These are phyloP conservation scores for Clonostachys chloroleuca DNA, from an alignment of 2,329 filamentous ascomycete genomes.

Conservation along the genomic window DNA sequence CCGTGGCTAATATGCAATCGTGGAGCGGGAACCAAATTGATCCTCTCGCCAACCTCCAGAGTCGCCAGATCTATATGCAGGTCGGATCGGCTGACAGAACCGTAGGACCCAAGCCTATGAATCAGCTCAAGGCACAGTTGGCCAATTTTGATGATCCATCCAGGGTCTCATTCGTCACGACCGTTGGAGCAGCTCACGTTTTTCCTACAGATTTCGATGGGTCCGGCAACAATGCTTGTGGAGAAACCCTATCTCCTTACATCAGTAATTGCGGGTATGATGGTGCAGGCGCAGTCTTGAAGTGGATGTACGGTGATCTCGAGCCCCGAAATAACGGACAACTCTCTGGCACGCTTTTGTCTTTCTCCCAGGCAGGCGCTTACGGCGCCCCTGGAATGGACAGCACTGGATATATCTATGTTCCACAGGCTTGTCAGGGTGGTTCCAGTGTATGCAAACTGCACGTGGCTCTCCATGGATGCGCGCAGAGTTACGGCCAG, in stretches of 20 bases:
- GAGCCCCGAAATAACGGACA: conserved; percentile 1
- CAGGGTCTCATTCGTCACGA: conserved; percentile 2
- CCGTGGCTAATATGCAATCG: conserved; percentile 4
- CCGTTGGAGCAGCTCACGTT: conserved; percentile 2
- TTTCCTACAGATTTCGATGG: conserved; percentile 7
- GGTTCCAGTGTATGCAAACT: conserved; percentile 3
- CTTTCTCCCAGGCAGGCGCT: conserved; percentile 2
- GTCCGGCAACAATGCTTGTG: conserved; percentile 4
- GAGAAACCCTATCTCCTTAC: conserved; percentile 2
- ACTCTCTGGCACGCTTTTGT: neutral
- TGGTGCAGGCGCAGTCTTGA: conserved; percentile 4
- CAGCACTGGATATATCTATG: conserved; percentile 1
- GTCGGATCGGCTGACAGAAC: conserved; percentile 13
- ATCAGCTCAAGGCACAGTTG: conserved; percentile 3
- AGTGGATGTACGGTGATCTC: conserved; percentile 6
- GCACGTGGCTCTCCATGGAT: conserved; percentile 6
- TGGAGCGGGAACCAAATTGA: conserved; percentile 8
- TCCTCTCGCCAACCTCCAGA: conserved; percentile 1
- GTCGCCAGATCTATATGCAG: conserved; percentile 10
- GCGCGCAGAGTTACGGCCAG: neutral
- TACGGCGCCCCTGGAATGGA: conserved; percentile 4
- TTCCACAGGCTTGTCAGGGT: conserved; percentile 1
- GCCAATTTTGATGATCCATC: neutral
- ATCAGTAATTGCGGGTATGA: conserved; percentile 7
- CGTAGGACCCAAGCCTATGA: conserved; percentile 7